These are phyloP conservation scores for Boletellus deceptivus DNA, from an alignment of 1,284 basidiomycete species.

Conservation along the genomic window DNA sequence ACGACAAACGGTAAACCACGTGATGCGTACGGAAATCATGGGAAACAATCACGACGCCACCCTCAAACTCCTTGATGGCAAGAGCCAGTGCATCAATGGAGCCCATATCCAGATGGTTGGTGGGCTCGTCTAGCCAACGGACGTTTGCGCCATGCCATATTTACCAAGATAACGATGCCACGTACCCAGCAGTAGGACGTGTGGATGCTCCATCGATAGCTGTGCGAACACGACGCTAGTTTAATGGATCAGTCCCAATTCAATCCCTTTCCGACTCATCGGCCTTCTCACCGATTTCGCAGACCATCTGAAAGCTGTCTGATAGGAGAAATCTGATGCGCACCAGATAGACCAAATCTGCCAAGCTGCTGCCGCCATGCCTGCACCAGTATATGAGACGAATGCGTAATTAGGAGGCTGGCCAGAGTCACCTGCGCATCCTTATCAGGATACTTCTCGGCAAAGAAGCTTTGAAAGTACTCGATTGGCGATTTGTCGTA, in stretches of 20 bases:
- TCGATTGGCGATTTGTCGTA: conserved; percentile 93
- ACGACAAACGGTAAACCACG: conserved; percentile 6
- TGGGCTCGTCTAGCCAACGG: conserved; percentile 67
- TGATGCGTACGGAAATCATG: conserved; percentile 85
- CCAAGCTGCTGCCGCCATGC: conserved; percentile 95
- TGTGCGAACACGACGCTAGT: conserved; percentile 87
- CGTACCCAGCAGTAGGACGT: conserved; percentile 80
- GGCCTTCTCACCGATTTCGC: conserved; percentile 72
- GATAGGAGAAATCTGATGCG: conserved; percentile 94
- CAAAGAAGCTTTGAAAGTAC: conserved; percentile 85
- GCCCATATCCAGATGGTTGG: conserved; percentile 92
- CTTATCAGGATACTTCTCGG: conserved; percentile 91
- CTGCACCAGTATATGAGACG: conserved; percentile 37
- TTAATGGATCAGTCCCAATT: conserved; percentile 13
- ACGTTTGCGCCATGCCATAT: conserved; percentile 3
- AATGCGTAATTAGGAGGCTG: conserved; percentile 9
- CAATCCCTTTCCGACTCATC: conserved; percentile 8
- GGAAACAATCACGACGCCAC: conserved; percentile 96
- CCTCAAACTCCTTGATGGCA: conserved; percentile 96
- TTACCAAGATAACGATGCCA: conserved; percentile 16
- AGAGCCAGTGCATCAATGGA: conserved; percentile 93
- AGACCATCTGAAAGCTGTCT: conserved; percentile 94
- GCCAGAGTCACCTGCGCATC: conserved; percentile 58
- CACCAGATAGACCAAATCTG: conserved; percentile 91
- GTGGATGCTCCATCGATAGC: conserved; percentile 91